Evolutionary conservation across 1,284 basidiomycete species (phyloP).

Genomic region (Sporisorium reilianum): DNA sequence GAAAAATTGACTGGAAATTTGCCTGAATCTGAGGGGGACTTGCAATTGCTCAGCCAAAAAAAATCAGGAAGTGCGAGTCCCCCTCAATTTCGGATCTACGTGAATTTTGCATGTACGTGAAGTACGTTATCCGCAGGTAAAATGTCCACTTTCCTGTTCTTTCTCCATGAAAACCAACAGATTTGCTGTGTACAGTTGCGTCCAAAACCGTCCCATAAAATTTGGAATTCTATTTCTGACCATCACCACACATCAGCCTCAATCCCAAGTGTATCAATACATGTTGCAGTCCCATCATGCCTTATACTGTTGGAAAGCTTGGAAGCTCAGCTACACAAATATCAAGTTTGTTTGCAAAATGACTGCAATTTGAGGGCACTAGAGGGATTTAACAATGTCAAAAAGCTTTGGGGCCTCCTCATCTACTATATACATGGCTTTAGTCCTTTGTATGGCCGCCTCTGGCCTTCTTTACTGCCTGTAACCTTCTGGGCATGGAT

Average conservation of each 20-base stretch:
- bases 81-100: too few relatives aligned
- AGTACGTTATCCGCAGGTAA: too few relatives aligned
- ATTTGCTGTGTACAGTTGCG: neutral
- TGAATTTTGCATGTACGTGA: too few relatives aligned
- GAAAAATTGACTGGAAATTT: too few relatives aligned
- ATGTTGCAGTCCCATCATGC: neutral
- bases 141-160: too few relatives aligned
- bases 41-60: too few relatives aligned
- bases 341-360: neutral
- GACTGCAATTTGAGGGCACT: neutral
- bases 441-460: slow-evolving; percentile 13
- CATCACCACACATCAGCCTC: neutral
- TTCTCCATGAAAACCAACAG: too few relatives aligned
- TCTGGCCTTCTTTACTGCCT: slow-evolving; percentile 4
- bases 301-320: slow-evolving; percentile 13
- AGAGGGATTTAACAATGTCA: neutral
- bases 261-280: neutral
- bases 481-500: slow-evolving; percentile 9
- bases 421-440: neutral
- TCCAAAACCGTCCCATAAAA: neutral
- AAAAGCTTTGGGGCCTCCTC: slow-evolving; percentile 3
- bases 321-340: slow-evolving; percentile 3
- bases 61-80: too few relatives aligned
- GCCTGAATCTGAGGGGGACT: too few relatives aligned
- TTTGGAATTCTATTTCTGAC: neutral